Conservation (phyloP, 108 stramenopile genomes). For the Asterionellopsis glacialis region DNA sequence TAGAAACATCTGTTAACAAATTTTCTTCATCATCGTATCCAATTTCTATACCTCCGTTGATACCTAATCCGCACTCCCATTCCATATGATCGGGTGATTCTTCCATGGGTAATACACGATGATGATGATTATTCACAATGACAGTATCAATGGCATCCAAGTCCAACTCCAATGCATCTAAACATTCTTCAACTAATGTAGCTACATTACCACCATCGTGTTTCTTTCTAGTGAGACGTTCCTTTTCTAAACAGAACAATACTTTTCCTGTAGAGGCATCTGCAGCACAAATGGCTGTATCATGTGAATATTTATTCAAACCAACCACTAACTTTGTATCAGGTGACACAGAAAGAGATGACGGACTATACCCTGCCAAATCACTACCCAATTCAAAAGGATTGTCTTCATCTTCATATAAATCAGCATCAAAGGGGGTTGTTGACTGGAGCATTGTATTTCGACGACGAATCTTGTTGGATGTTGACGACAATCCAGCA, state of each 20-base stretch:
- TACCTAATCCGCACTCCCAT: slow-evolving; percentile 71
- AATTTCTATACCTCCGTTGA: slow-evolving; percentile 65
- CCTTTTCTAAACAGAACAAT: slow-evolving; percentile 86
- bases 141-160: slow-evolving; percentile 71
- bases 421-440: slow-evolving; percentile 77
- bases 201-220: slow-evolving; percentile 89
- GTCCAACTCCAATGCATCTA: slow-evolving; percentile 70
- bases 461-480: too few relatives aligned
- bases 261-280: slow-evolving; percentile 70
- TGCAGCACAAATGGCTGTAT: slow-evolving; percentile 83
- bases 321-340: slow-evolving; percentile 79
- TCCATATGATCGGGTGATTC: slow-evolving; percentile 44
- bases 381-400: slow-evolving; percentile 18
- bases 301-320: slow-evolving; percentile 92
- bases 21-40: slow-evolving; percentile 74
- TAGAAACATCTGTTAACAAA: slow-evolving; percentile 45
- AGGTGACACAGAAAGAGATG: slow-evolving; percentile 40
- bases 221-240: slow-evolving; percentile 82
- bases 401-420: slow-evolving; percentile 52
- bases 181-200: slow-evolving; percentile 68
- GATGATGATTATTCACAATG: slow-evolving; percentile 94
- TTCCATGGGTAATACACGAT: slow-evolving; percentile 80
- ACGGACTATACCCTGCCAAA: slow-evolving; percentile 6
- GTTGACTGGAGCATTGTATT: slow-evolving; percentile 2
- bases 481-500: too few relatives aligned